A percentile compares a stretch with the other conserved stretches of the same genome.
Evolutionary conservation across 2,329 filamentous ascomycete genomes (phyloP).

Genomic region (Ilyonectria mors-panacis): DNA sequence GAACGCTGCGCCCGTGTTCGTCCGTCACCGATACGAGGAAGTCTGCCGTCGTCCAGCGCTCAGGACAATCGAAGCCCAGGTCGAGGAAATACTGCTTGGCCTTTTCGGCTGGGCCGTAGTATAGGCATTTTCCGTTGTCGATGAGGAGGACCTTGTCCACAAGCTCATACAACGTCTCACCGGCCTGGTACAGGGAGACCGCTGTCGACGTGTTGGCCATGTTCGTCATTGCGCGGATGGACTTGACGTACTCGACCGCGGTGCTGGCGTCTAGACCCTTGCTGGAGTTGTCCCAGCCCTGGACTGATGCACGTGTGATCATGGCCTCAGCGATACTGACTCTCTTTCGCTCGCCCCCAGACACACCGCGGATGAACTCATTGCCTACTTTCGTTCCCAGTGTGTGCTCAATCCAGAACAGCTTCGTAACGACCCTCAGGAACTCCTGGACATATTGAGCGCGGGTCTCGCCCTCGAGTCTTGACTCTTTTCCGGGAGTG

Average conservation of each 20-base stretch:
- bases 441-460: conserved; percentile 68
- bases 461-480: conserved; percentile 73
- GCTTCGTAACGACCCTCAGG: conserved; percentile 74
- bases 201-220: conserved; percentile 80
- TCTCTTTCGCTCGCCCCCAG: conserved; percentile 78
- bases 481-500: conserved; percentile 64
- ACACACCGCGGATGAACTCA: conserved; percentile 75
- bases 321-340: conserved; percentile 82
- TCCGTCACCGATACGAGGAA: conserved; percentile 87
- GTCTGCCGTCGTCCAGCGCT: conserved; percentile 80
- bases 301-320: conserved; percentile 71
- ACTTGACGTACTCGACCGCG: conserved; percentile 79
- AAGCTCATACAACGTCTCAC: conserved; percentile 75
- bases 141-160: conserved; percentile 86
- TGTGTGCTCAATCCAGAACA: conserved; percentile 81
- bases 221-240: conserved; percentile 74
- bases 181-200: conserved; percentile 81
- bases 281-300: conserved; percentile 83
- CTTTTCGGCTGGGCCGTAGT: conserved; percentile 74
- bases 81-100: conserved; percentile 79
- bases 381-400: conserved; percentile 79
- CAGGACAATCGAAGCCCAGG: conserved; percentile 81
- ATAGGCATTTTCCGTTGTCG: conserved; percentile 79
- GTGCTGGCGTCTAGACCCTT: conserved; percentile 81
- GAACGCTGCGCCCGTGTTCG: conserved; percentile 78